Evolutionary conservation across 495 filamentous ascomycete species (phyloP), one percentile per base, ranked within the genome.

Genomic region (Neurospora hispaniola): DNA sequence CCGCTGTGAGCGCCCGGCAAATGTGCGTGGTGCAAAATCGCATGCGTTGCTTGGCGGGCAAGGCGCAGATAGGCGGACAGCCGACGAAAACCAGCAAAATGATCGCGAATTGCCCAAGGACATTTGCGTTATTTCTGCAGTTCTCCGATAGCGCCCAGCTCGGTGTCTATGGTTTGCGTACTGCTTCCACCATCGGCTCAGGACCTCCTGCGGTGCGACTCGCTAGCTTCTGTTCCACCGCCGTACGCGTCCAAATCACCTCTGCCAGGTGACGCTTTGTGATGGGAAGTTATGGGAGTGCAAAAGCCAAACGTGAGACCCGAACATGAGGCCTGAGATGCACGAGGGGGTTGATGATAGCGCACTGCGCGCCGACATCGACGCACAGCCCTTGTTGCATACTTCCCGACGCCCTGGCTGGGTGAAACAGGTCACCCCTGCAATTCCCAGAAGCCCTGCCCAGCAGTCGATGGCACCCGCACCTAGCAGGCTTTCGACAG

Each of bases 391-490:
- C 79, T 76, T 79, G 79, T 78, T 74, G 74, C 80, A 79, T 74
- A 74, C 73, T 77, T 72, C 80, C 78, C 71, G 74, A 73, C 54
- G 76, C 71, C 81, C 79, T 79, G 80, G 76, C 76, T 78, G 68
- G 69, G 78, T 82, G 81, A 82, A 82, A 82, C 81, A 81, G 74
- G 73, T 76, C 72, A 41, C 20, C 78, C 80, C 75, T 81, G 78
- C 35, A 79, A 79, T 78, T 78, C 79, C 79, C 79, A 77, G 73
- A 75, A 66, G 73, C 77, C 78, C 72, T 73, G 73, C 44, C 71
- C 73, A 72, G 71, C 38, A 71, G 41, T 41, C 43, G 42, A 44
- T 41, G 70, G 69, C 73, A 77, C 75, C 74, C 76, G 69, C 74
- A 73, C 73, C 75, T 70, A 70, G 77, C 78, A 76, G 72, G 77